Conservation (phyloP, 179 eudicot genomes). For the Beta corolliflora region DNA sequence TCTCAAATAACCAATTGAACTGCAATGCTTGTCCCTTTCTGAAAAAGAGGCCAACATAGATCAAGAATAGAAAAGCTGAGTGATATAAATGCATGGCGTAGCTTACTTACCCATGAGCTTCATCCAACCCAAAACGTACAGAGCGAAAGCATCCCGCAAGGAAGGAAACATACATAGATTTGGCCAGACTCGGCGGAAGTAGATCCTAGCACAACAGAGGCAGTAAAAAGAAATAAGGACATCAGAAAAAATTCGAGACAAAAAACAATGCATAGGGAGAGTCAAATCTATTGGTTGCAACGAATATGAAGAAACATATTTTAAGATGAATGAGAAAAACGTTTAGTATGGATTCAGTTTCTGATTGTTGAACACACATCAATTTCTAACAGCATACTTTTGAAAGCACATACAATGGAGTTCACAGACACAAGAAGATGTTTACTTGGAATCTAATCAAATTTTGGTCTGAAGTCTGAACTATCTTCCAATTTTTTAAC, state of each 20-base stretch:
- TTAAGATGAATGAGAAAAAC: not conserved
- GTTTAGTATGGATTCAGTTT: not conserved
- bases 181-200: conserved; percentile 61
- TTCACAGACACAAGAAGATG: too few species aligned
- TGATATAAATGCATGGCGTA: conserved; percentile 5
- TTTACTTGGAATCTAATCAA: too few species aligned
- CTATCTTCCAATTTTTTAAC: too few species aligned
- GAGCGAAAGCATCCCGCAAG: conserved; percentile 99
- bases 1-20: conserved; percentile 89
- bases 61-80: conserved; percentile 6
- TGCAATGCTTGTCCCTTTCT: conserved; percentile 98
- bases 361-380: not conserved
- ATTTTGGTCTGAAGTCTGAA: too few species aligned
- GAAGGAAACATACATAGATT: conserved; percentile 93
- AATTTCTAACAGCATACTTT: not conserved
- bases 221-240: conserved; percentile 1
- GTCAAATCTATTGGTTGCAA: too few species aligned
- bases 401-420: too few species aligned
- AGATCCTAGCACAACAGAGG: conserved; percentile 47
- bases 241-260: not conserved
- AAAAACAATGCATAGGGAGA: not conserved
- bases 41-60: conserved; percentile 20
- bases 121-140: conserved; percentile 95
- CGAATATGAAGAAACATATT: not conserved
- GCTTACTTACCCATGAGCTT: conserved; percentile 93